Percentiles rank a stretch among this genome's conserved stretches.
Evolutionary conservation across 2,329 filamentous ascomycete species (phyloP).

Genomic region (Teratosphaeria zuluensis): DNA sequence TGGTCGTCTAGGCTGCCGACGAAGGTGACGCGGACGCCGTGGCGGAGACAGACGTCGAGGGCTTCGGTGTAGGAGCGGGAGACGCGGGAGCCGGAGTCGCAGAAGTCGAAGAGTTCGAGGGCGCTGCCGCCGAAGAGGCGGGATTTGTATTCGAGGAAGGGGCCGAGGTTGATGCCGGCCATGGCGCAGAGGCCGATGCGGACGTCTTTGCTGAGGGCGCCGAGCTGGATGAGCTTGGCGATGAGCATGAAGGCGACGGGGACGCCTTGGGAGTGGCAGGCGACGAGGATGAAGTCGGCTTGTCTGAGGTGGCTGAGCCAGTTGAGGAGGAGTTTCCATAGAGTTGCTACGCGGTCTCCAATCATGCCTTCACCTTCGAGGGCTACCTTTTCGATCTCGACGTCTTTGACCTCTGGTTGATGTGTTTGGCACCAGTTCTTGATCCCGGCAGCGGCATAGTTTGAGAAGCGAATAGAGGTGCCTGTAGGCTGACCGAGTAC

Average conservation of each 20-base stretch:
- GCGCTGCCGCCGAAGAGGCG: slow-evolving; percentile 82
- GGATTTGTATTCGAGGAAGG: slow-evolving; percentile 85
- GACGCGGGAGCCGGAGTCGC: slow-evolving; percentile 68
- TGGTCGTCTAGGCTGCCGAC: slow-evolving; percentile 96
- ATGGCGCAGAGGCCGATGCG: slow-evolving; percentile 78
- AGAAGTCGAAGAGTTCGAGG: slow-evolving; percentile 92
- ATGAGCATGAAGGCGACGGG: slow-evolving; percentile 88
- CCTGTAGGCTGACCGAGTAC: slow-evolving; percentile 92
- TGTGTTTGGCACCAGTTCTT: slow-evolving; percentile 65
- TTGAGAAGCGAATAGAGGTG: slow-evolving; percentile 87
- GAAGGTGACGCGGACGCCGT: slow-evolving; percentile 76
- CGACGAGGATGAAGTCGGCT: slow-evolving; percentile 84
- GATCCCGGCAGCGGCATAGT: slow-evolving; percentile 74
- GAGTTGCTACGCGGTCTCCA: slow-evolving; percentile 73
- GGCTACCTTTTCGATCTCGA: slow-evolving; percentile 87
- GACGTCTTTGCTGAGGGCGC: slow-evolving; percentile 60
- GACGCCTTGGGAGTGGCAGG: slow-evolving; percentile 91
- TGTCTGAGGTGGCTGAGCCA: slow-evolving; percentile 84
- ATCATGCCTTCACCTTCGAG: slow-evolving; percentile 93
- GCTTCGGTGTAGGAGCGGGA: slow-evolving; percentile 72
- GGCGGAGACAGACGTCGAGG: slow-evolving; percentile 62
- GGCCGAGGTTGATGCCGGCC: slow-evolving; percentile 88
- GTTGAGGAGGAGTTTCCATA: slow-evolving; percentile 91
- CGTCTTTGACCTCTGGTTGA: slow-evolving; percentile 49
- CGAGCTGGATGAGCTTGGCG: slow-evolving; percentile 83